These are phyloP conservation scores for Irpex lacteus DNA, from an alignment of 1,284 basidiomycete species.

Conservation along the genomic window DNA sequence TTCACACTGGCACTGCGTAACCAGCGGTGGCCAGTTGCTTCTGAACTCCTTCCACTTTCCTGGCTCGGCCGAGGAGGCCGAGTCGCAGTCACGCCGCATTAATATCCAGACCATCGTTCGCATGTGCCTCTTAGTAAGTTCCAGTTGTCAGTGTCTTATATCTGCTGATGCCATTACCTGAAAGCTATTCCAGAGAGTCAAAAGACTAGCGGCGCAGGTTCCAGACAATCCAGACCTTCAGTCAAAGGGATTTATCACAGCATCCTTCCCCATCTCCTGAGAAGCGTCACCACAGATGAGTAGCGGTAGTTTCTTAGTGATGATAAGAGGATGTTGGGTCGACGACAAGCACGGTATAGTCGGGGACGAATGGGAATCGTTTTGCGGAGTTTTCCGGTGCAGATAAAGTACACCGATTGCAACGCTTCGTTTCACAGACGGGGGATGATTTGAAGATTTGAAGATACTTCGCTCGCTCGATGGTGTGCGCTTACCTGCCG, in stretches of 20 bases:
- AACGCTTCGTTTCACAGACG: conserved; percentile 29
- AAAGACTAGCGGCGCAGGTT: neutral
- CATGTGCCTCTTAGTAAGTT: too few species aligned
- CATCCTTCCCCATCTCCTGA: conserved; percentile 2
- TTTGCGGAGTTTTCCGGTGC: conserved; percentile 29
- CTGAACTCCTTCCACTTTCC: neutral
- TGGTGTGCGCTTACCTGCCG: too few species aligned
- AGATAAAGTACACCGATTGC: neutral
- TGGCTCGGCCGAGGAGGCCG: too few species aligned
- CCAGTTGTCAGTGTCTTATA: too few species aligned
- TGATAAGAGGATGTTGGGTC: conserved; percentile 92
- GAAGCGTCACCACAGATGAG: neutral
- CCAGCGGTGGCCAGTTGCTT: neutral
- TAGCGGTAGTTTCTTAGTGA: conserved; percentile 42
- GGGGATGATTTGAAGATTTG: conserved; percentile 54
- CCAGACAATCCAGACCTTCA: neutral
- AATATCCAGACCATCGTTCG: neutral
- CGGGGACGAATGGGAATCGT: conserved; percentile 66
- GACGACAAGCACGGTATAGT: conserved; percentile 88
- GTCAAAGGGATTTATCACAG: neutral
- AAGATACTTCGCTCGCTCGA: too few species aligned
- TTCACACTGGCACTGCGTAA: too few species aligned
- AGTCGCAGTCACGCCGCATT: too few species aligned
- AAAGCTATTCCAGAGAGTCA: neutral
- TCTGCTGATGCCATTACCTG: neutral